Evolutionary conservation across 2,329 filamentous ascomycete genomes (phyloP).

Genomic region (Fonsecaea pugnacius): DNA sequence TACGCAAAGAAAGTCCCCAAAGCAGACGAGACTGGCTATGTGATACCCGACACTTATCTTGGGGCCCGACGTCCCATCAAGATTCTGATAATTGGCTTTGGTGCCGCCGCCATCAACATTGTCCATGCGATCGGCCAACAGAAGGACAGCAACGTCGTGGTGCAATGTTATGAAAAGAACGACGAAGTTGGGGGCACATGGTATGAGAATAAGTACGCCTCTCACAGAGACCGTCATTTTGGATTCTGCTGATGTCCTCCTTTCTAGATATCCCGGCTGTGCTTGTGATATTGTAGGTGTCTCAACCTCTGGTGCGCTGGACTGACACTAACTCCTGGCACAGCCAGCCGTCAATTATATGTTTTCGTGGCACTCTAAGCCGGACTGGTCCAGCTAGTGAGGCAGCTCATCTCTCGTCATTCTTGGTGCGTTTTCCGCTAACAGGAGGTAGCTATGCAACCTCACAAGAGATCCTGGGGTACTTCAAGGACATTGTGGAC

Average conservation of each 20-base stretch:
- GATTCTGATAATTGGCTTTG: constrained; percentile 6
- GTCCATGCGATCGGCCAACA: not conserved
- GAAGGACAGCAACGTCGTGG: constrained; percentile 12
- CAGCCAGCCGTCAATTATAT: not conserved
- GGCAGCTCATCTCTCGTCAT: not conserved
- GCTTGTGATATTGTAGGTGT: constrained; percentile 12
- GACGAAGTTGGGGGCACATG: constrained; percentile 47
- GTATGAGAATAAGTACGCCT: constrained; percentile 43
- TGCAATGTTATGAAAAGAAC: constrained; percentile 52
- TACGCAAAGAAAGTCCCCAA: constrained; percentile 5
- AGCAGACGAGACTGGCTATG: not conserved
- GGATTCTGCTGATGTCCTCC: not conserved
- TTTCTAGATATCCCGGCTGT: constrained; percentile 15
- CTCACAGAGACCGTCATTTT: not conserved
- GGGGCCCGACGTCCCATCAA: not conserved
- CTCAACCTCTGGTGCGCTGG: not conserved
- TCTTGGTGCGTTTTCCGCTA: not conserved
- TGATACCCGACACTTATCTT: constrained; percentile 4
- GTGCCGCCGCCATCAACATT: constrained; percentile 5
- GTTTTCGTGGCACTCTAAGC: constrained; percentile 5
- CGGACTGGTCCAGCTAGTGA: constrained; percentile 1
- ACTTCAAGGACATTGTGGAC: constrained; percentile 25
- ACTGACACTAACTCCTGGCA: not conserved
- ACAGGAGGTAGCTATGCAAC: constrained; percentile 27
- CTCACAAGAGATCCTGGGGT: constrained; percentile 23